Evolutionary conservation across 2,329 filamentous ascomycete species (phyloP).

Genomic region (Metarhizium album): DNA sequence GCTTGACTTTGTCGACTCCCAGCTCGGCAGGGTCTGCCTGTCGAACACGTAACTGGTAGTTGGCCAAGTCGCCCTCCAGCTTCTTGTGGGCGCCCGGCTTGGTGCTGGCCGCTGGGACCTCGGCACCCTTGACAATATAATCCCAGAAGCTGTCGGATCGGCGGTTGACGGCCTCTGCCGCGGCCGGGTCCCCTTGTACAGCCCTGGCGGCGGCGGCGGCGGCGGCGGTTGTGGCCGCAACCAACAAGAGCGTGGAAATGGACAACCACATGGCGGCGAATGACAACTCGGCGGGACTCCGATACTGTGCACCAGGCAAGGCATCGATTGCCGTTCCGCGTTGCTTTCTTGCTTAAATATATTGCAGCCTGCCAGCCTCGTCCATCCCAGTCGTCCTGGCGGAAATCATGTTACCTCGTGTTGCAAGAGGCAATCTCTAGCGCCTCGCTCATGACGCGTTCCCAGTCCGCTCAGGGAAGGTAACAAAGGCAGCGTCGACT

Average conservation of each 20-base stretch:
- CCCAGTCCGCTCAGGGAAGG: too few relatives aligned
- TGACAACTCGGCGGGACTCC: too few relatives aligned
- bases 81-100: constrained; percentile 32
- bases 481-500: too few relatives aligned
- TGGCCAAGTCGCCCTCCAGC: constrained; percentile 70
- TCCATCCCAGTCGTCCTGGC: too few relatives aligned
- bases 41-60: constrained; percentile 83
- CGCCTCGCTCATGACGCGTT: too few relatives aligned
- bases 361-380: too few relatives aligned
- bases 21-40: constrained; percentile 75
- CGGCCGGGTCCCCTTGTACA: neutral
- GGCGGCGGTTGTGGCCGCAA: neutral
- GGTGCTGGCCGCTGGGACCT: constrained; percentile 55
- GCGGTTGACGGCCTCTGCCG: constrained; percentile 25
- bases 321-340: neutral
- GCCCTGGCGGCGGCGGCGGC: neutral
- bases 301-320: too few relatives aligned
- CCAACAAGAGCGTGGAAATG: neutral
- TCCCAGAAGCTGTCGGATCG: constrained; percentile 81
- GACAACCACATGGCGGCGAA: too few relatives aligned
- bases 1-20: constrained; percentile 86
- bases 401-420: too few relatives aligned
- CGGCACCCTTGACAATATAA: constrained; percentile 72
- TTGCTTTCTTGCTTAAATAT: too few relatives aligned
- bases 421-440: too few relatives aligned